Conservation (phyloP, 768 basidiomycete species). For the Tremella fuciformis region DNA sequence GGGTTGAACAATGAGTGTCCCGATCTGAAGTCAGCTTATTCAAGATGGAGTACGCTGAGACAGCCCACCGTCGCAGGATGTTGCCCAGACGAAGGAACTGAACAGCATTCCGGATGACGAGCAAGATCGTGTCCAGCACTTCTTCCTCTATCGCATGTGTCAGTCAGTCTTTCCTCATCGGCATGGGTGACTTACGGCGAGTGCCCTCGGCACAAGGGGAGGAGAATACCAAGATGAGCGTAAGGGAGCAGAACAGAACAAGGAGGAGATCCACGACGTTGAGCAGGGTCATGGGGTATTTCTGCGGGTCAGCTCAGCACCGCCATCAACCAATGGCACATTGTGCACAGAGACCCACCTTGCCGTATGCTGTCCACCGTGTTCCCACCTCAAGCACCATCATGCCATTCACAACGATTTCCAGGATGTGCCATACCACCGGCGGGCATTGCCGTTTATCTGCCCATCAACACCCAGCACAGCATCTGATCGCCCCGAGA, state of each 20-base stretch:
- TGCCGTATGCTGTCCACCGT: slow-evolving; percentile 87
- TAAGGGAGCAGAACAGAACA: slow-evolving; percentile 83
- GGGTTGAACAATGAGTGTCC: slow-evolving; percentile 54
- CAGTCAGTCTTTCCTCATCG: neutral
- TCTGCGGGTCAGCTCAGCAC: slow-evolving; percentile 32
- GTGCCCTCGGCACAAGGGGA: slow-evolving; percentile 46
- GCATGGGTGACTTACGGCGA: slow-evolving; percentile 33
- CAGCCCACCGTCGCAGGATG: slow-evolving; percentile 82
- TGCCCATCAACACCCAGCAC: neutral
- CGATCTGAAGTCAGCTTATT: slow-evolving; percentile 37
- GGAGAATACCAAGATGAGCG: slow-evolving; percentile 80
- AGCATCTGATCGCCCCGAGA: neutral
- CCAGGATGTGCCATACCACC: slow-evolving; percentile 49
- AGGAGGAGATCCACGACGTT: slow-evolving; percentile 85
- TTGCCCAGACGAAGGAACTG: slow-evolving; percentile 81
- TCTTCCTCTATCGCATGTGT: slow-evolving; percentile 54
- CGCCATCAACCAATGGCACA: slow-evolving; percentile 24
- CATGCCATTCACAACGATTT: slow-evolving; percentile 56
- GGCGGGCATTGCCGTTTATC: slow-evolving; percentile 43
- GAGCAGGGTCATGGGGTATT: slow-evolving; percentile 56
- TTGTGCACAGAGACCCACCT: slow-evolving; percentile 65
- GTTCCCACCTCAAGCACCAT: slow-evolving; percentile 94
- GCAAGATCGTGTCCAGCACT: slow-evolving; percentile 82
- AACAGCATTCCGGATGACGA: slow-evolving; percentile 87
- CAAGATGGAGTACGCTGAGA: neutral